phyloP scores from a whole-genome alignment of 345 rosid genomes.

The rapeseed (Brassica napus) region Da-Ae NC_063441.1:17898001-17898500 shows the following conservation, averaged over 20 bases:
- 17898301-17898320: constrained; percentile 18
- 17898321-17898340: constrained; percentile 10
- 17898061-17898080: constrained; percentile 46
- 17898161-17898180: constrained; percentile 75
- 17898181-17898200: constrained; percentile 79
- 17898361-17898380: constrained; percentile 31
- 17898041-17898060: constrained; percentile 76
- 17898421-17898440: constrained; percentile 10
- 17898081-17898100: constrained; percentile 58
- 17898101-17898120: constrained; percentile 61
- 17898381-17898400: constrained; percentile 12
- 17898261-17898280: background rate
- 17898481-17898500: background rate
- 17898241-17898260: constrained; percentile 9
- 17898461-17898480: background rate
- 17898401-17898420: constrained; percentile 37
- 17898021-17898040: constrained; percentile 69
- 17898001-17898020: constrained; percentile 65
- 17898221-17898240: constrained; percentile 2
- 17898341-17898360: constrained; percentile 38
- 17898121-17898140: constrained; percentile 66
- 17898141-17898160: constrained; percentile 85
- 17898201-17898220: constrained; percentile 83
- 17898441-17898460: background rate
- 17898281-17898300: constrained; percentile 22